A percentile compares a stretch with the other conserved stretches of the same genome.
phyloP scores from a whole-genome alignment of 305 asterid genomes.

The Andrographis paniculata region DNA sequence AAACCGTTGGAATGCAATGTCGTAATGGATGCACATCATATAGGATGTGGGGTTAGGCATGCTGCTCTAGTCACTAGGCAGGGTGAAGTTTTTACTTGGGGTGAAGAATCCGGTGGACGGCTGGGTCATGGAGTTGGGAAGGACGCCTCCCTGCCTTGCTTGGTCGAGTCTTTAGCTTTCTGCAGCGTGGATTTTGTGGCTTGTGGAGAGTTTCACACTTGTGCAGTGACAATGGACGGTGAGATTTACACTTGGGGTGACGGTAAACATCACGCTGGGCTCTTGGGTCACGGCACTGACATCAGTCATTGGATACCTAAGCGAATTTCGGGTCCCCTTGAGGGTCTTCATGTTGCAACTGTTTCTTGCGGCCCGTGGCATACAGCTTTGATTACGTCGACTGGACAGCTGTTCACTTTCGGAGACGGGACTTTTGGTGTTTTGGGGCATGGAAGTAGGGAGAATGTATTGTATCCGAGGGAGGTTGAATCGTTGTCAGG shows the following conservation, averaged over 20 bases:
- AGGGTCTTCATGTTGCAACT: constrained; percentile 50
- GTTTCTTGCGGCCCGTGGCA: constrained; percentile 74
- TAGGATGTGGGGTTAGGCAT: constrained; percentile 59
- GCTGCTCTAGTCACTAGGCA: constrained; percentile 57
- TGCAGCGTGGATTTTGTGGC: constrained; percentile 38
- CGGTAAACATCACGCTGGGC: constrained; percentile 56
- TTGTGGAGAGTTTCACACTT: constrained; percentile 63
- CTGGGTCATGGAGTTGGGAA: constrained; percentile 64
- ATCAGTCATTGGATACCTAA: constrained; percentile 69
- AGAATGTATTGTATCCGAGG: constrained; percentile 38
- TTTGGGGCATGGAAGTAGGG: constrained; percentile 56
- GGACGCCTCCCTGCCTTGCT: constrained; percentile 44
- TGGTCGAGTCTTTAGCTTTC: constrained; percentile 36
- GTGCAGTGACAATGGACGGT: constrained; percentile 54
- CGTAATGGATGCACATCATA: constrained; percentile 55
- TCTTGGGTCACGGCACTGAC: constrained; percentile 50
- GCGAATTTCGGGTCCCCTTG: constrained; percentile 58
- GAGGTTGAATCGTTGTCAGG: constrained; percentile 56
- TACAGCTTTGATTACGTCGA: constrained; percentile 48
- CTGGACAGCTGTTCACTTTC: constrained; percentile 57
- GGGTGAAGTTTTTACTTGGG: constrained; percentile 74
- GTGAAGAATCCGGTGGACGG: constrained; percentile 72
- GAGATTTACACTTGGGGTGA: constrained; percentile 74
- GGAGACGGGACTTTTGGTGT: constrained; percentile 19
- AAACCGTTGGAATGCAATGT: constrained; percentile 50